A percentile compares a stretch with the other conserved stretches of the same genome.
phyloP scores from a whole-genome alignment of 768 basidiomycete genomes.

The Naganishia randhawae region DNA sequence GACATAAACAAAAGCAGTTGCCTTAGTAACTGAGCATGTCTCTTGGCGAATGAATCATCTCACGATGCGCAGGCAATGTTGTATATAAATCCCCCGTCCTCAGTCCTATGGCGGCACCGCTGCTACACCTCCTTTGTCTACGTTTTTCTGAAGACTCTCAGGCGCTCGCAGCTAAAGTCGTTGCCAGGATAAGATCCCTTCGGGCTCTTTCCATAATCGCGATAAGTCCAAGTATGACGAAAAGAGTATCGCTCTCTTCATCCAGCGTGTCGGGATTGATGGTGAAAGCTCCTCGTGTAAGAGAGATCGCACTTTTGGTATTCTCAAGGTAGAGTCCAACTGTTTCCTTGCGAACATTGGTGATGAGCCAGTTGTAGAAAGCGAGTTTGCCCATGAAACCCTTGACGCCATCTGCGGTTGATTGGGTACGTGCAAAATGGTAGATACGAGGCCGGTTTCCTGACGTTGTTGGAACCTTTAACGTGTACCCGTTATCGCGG shows the following conservation, averaged over 20 bases:
- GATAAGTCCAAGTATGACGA: not conserved
- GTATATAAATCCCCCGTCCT: no score
- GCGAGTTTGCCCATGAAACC: conserved; percentile 3
- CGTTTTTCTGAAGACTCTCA: no score
- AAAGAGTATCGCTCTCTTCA: not conserved
- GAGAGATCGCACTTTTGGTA: not conserved
- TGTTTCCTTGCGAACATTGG: not conserved
- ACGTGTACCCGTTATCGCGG: not conserved
- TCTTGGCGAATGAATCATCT: no score
- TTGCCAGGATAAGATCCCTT: not conserved
- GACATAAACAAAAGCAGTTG: no score
- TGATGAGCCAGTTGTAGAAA: conserved; percentile 8
- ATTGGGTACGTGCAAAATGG: conserved; percentile 2
- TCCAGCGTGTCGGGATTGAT: conserved; percentile 7
- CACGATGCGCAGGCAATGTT: no score
- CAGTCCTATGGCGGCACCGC: no score
- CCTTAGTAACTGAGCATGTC: no score
- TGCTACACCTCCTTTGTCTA: no score
- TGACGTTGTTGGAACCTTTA: not conserved
- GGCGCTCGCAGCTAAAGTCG: no score
- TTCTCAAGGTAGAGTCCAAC: conserved; percentile 15
- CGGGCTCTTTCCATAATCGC: not conserved
- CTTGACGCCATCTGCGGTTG: conserved; percentile 3
- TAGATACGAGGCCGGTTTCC: not conserved
- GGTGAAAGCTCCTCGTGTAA: conserved; percentile 5